Conservation (phyloP, 1,284 basidiomycete species). For the Trichosporon faecale region DNA sequence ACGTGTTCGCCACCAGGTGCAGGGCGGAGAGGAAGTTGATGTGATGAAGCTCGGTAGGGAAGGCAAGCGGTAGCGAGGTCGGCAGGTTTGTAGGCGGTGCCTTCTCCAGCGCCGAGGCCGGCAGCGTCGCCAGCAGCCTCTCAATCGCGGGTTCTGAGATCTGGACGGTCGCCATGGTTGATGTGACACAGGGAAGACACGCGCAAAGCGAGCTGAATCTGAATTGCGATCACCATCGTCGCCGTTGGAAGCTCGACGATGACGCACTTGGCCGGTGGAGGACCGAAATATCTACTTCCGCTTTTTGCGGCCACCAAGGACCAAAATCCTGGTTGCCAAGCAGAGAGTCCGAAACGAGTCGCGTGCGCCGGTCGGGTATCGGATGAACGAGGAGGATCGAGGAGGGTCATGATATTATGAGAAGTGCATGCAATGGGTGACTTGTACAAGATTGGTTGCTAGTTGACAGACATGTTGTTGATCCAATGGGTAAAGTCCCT, state of each 20-base stretch:
- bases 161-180: slow-evolving; percentile 17
- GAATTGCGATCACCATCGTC: slow-evolving; percentile 2
- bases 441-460: slow-evolving; percentile 8
- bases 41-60: slow-evolving; percentile 35
- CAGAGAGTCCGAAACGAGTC: neutral
- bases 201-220: neutral
- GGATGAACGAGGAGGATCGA: neutral
- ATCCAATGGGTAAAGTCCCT: slow-evolving; percentile 9
- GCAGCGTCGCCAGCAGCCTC: slow-evolving; percentile 19
- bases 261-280: slow-evolving; percentile 7
- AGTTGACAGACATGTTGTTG: neutral
- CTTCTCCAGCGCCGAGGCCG: slow-evolving; percentile 13
- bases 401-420: slow-evolving; percentile 5
- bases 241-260: neutral
- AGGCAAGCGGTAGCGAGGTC: slow-evolving; percentile 34
- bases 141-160: slow-evolving; percentile 19
- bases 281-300: slow-evolving; percentile 6
- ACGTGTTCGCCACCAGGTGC: slow-evolving; percentile 27
- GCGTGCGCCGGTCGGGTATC: neutral
- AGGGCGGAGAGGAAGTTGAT: slow-evolving; percentile 37
- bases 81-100: slow-evolving; percentile 34
- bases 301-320: neutral
- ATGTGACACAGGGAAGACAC: neutral
- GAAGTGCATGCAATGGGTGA: slow-evolving; percentile 10
- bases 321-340: neutral